Percentiles rank a stretch among this genome's conserved stretches.
Conservation (phyloP, 768 basidiomycete genomes). For the Pleurotus tuoliensis region DNA sequence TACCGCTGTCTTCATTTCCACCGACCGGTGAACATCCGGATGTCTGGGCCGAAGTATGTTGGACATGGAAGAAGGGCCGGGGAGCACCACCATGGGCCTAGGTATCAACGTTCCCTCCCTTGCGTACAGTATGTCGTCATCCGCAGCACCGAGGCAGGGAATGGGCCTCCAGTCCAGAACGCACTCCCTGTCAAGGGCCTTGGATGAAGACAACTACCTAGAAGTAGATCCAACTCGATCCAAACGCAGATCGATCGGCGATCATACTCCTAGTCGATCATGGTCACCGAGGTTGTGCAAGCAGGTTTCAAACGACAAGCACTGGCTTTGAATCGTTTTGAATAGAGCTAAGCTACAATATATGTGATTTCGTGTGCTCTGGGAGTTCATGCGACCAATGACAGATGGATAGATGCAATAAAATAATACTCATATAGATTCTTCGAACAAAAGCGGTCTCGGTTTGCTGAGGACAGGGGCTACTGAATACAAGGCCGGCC, state of each 20-base stretch:
- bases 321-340: too few relatives aligned
- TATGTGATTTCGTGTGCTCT: neutral
- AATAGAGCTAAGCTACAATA: too few relatives aligned
- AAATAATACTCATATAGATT: conserved; percentile 7
- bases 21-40: neutral
- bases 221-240: neutral
- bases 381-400: neutral
- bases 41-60: neutral
- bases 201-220: neutral
- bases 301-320: too few relatives aligned
- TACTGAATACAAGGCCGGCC: conserved; percentile 47
- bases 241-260: conserved; percentile 3
- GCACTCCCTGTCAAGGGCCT: neutral
- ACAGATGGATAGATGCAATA: neutral
- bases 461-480: conserved; percentile 45
- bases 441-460: conserved; percentile 47
- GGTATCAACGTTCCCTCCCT: too few relatives aligned
- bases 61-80: too few relatives aligned
- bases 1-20: neutral
- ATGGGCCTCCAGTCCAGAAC: neutral
- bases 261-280: neutral
- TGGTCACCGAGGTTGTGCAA: neutral
- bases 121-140: neutral
- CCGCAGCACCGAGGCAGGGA: neutral
- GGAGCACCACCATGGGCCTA: too few relatives aligned